These are phyloP conservation scores for Penicillium frequentans DNA, from an alignment of 2,329 filamentous ascomycete genomes.

Conservation along the genomic window DNA sequence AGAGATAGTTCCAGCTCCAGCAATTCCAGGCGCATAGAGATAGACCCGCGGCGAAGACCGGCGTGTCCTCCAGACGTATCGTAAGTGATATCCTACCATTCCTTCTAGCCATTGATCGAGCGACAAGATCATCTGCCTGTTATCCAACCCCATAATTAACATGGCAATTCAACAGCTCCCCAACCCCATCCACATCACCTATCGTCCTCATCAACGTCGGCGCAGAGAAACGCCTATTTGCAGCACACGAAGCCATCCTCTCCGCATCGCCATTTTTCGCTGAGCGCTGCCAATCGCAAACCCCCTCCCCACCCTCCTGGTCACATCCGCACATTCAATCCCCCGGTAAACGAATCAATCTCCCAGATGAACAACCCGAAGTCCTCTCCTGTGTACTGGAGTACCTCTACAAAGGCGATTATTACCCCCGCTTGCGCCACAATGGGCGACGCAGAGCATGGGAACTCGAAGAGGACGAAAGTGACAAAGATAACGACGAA, in stretches of 20 bases:
- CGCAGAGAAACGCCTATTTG: constrained; percentile 81
- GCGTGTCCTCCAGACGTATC: constrained; percentile 34
- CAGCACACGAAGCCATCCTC: constrained; percentile 85
- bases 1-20: constrained; percentile 28
- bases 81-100: constrained; percentile 25
- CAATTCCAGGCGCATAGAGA: constrained; percentile 20
- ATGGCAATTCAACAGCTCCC: constrained; percentile 42
- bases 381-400: constrained; percentile 89
- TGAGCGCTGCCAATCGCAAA: constrained; percentile 59
- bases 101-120: background rate
- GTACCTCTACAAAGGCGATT: constrained; percentile 92
- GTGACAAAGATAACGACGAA: constrained; percentile 36
- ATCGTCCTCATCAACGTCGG: constrained; percentile 81
- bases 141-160: background rate
- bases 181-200: constrained; percentile 64
- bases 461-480: constrained; percentile 68
- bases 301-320: constrained; percentile 20
- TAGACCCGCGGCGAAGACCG: constrained; percentile 30
- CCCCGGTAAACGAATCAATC: constrained; percentile 68
- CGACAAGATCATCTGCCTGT: background rate
- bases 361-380: constrained; percentile 84
- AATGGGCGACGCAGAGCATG: constrained; percentile 79
- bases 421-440: constrained; percentile 78
- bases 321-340: constrained; percentile 9
- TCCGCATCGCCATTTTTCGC: constrained; percentile 77